These are phyloP conservation scores for Nannochloropsis salina DNA, from an alignment of 108 stramenopile genomes.

Conservation along the genomic window DNA sequence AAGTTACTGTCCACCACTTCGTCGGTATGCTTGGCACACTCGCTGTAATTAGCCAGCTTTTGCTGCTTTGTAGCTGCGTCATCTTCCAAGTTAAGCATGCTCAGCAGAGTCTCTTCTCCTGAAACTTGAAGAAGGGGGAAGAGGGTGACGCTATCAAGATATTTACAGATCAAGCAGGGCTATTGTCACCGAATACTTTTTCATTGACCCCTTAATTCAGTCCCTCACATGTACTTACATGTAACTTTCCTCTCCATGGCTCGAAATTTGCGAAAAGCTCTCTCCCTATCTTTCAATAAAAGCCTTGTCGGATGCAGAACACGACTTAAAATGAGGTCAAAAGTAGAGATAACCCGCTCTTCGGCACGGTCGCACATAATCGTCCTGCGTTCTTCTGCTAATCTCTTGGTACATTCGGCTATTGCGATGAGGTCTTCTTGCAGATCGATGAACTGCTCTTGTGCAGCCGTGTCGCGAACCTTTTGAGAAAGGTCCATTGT, in stretches of 20 bases:
- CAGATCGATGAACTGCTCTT: conserved; percentile 17
- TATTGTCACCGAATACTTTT: no score
- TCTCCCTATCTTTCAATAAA: background rate
- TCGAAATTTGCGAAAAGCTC: background rate
- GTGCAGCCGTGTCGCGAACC: conserved; percentile 10
- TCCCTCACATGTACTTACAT: background rate
- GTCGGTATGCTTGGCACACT: conserved; percentile 4
- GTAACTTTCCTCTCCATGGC: conserved; percentile 12
- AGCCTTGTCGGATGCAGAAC: background rate
- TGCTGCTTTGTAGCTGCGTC: background rate
- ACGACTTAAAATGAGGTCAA: background rate
- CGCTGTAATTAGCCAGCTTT: conserved; percentile 17
- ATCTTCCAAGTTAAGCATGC: conserved; percentile 6
- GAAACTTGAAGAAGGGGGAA: background rate
- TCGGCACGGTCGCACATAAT: background rate
- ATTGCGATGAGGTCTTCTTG: conserved; percentile 11
- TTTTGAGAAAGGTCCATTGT: background rate
- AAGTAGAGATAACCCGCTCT: background rate
- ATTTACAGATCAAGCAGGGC: no score
- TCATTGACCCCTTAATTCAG: background rate
- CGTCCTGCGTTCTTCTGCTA: conserved; percentile 5
- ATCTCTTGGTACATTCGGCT: conserved; percentile 10
- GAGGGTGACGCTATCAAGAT: no score
- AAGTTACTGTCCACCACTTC: background rate
- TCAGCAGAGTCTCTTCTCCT: background rate